These are phyloP conservation scores for Trichoderma hamatum DNA, from an alignment of 2,329 filamentous ascomycete species.

Conservation along the genomic window DNA sequence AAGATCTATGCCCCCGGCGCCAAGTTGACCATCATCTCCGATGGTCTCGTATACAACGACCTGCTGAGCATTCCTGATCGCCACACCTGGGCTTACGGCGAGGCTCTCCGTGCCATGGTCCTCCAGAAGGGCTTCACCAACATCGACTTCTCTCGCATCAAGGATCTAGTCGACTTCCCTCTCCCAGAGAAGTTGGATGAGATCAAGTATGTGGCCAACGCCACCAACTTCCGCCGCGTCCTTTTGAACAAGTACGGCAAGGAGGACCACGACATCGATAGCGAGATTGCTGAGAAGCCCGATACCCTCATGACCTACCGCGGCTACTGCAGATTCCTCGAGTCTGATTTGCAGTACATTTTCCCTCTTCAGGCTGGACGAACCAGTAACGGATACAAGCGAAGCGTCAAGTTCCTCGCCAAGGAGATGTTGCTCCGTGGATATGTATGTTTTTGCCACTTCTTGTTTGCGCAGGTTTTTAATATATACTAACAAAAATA, in stretches of 20 bases:
- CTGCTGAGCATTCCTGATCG: constrained; percentile 53
- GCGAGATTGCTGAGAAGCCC: constrained; percentile 48
- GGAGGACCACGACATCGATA: constrained; percentile 46
- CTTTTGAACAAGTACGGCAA: constrained; percentile 51
- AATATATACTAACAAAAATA: background rate
- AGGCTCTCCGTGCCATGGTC: constrained; percentile 48
- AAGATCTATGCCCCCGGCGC: constrained; percentile 54
- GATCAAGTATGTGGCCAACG: constrained; percentile 55
- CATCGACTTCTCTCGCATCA: constrained; percentile 54
- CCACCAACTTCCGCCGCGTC: constrained; percentile 51
- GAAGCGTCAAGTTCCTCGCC: constrained; percentile 52
- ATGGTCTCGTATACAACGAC: constrained; percentile 61
- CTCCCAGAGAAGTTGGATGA: constrained; percentile 49
- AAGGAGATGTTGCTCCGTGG: constrained; percentile 58
- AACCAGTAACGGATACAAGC: constrained; percentile 51
- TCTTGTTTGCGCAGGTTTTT: background rate
- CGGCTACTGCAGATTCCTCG: constrained; percentile 58
- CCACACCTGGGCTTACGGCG: constrained; percentile 56
- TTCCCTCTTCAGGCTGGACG: constrained; percentile 45
- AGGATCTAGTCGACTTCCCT: constrained; percentile 50
- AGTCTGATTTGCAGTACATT: constrained; percentile 52
- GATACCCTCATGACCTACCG: constrained; percentile 58
- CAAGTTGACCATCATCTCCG: constrained; percentile 54
- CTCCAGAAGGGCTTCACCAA: constrained; percentile 45
- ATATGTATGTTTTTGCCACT: constrained; percentile 44